Evolutionary conservation across 257 asterid species (phyloP).

Genomic region (Handroanthus guayacan): DNA sequence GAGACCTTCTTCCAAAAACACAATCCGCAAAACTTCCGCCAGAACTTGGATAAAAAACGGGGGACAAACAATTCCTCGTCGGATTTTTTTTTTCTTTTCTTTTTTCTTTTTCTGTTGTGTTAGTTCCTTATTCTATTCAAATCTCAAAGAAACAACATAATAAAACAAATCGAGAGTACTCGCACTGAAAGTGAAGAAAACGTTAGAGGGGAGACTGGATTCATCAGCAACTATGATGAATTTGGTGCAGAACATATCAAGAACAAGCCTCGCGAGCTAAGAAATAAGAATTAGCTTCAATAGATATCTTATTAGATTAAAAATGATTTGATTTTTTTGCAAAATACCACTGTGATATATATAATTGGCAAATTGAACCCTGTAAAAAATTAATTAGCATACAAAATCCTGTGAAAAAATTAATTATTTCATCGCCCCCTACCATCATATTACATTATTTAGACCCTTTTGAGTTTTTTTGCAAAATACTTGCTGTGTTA

Average conservation of each 20-base stretch:
- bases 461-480: no score
- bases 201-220: constrained; percentile 49
- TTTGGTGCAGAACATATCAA: constrained; percentile 64
- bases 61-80: constrained; percentile 33
- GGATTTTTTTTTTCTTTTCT: constrained; percentile 28
- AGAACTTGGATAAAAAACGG: constrained; percentile 40
- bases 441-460: no score
- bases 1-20: not conserved
- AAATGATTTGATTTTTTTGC: no score
- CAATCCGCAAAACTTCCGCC: constrained; percentile 43
- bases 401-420: no score
- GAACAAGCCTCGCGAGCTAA: constrained; percentile 44
- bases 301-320: constrained; percentile 18
- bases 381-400: no score
- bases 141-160: constrained; percentile 29
- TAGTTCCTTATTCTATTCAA: constrained; percentile 34
- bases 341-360: no score
- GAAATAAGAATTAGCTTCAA: not conserved
- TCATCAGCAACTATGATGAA: constrained; percentile 63
- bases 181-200: constrained; percentile 61
- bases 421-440: no score
- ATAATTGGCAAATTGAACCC: no score
- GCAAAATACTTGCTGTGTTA: no score
- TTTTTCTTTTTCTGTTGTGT: not conserved
- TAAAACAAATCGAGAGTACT: constrained; percentile 38